Base-by-base conservation (phyloP, 345 rosid genomes). In the Psidium friedrichsthalianum region DNA sequence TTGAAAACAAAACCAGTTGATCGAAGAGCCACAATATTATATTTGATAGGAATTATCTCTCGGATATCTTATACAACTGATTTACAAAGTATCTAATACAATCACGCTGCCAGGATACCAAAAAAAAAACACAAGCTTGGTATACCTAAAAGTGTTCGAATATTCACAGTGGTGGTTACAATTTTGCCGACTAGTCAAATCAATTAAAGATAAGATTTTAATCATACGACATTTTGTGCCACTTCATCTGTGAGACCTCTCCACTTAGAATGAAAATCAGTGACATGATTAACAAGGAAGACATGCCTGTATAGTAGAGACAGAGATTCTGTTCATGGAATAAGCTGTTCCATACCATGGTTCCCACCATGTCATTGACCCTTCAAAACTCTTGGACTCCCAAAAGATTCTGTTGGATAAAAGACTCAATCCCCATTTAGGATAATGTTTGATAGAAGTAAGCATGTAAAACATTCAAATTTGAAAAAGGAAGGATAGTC, bases 341-440 rank as follows among this genome's bases (percentile, higher is more conserved):
- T 95, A 94, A 83, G 96, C 91, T 74, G 99, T 97, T 86, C 93
- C 92, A 91, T 97, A 97, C 98, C 98, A 97, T 49, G 98, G 99
- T 90, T 97, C 98, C 98, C 57, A 84, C 91, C 95, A 86, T 92
- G 84, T 93, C 91, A 81, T 93, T 57, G 87, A 88, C 83, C 95
- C 98, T 91, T 95, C 98, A 93, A 97, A 97, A 74, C 92, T 93
- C 92, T 97, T 93, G 20, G 99, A 97, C 86, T 92, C 96, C 98
- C 99, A 97, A 80, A 95, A 92, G 88, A 97, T 94, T 88, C 99
- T 97, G 91, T 85, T 81, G 86, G 88, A 89, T 58, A 87, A 61
- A 86, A 80, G 9, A 74, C 51, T 61, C 56, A 85, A 64, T 69
- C 20, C 78, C 47, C 36, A 69, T 36, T 69, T 36, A 69, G 27